Evolutionary conservation across 768 basidiomycete genomes (phyloP), one percentile per base, ranked within the genome.

Genomic region (Tylopilus cervinicoccineus): DNA sequence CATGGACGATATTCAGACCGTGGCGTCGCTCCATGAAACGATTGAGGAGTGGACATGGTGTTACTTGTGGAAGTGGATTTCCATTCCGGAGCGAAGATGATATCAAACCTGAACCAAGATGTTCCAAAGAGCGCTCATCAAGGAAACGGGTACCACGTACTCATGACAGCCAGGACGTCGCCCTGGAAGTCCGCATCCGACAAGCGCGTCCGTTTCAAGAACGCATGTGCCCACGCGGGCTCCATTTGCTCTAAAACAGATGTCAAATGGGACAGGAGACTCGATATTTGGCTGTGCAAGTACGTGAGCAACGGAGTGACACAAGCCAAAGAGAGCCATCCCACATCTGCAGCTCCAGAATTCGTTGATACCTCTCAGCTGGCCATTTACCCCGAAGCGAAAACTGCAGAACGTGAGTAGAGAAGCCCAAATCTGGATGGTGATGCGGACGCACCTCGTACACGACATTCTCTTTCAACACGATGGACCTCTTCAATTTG

Each of bases 111-210:
- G n/a, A 27, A 17, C 23, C 26, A 40, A 17, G 11, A 4, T 9
- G 31, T 19, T n/a, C 33, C 5, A 32, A n/a, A 17, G 19, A 52
- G 22, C 0, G 13, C 11, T 47, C 24, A 2, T 45, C 5, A 27
- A 27, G 14, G 16, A 52, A 33, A 41, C 24, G 28, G 6, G 22
- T 19, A 32, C 13, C 33, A 60, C 79, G 42, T 51, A 86, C 86
- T 84, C 49, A 93, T 81, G 7, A 93, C 86, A 10, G 90, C 86
- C 4, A 93, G 73, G 7, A 91, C 74, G 47, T 93, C 90, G 2
- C 91, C 92, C 53, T 93, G 83, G 55, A 93, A 93, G 53, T 83
- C 80, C 0, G 84, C 74, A 60, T 93, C 89, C 29, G 83, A 70
- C 50, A 94, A 77, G 11, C 88, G 74, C 0, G 88, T 88, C 27